Percentiles rank a stretch among this genome's conserved stretches.
Evolutionary conservation across 2,329 filamentous ascomycete species (phyloP).

Genomic region (Claviceps sorghi): DNA sequence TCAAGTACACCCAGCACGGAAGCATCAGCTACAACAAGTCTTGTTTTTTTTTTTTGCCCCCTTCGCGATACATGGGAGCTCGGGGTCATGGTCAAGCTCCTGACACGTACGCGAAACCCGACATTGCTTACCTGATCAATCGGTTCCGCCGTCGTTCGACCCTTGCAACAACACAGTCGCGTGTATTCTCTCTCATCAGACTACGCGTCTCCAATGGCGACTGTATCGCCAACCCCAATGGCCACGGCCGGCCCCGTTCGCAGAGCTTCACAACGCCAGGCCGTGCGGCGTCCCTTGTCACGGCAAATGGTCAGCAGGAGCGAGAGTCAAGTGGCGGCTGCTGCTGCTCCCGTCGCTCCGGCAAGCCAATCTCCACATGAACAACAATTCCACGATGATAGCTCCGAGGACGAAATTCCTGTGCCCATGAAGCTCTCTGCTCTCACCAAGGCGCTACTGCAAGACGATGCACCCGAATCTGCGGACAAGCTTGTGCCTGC

Average conservation of each 20-base stretch:
- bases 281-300: slow-evolving; percentile 34
- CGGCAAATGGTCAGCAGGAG: slow-evolving; percentile 29
- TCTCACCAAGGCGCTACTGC: slow-evolving; percentile 72
- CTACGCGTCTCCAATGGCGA: slow-evolving; percentile 27
- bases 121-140: background rate
- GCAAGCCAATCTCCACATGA: slow-evolving; percentile 24
- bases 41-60: slow-evolving; percentile 20
- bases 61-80: slow-evolving; percentile 10
- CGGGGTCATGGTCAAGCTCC: slow-evolving; percentile 22
- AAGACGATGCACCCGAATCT: slow-evolving; percentile 41
- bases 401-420: slow-evolving; percentile 86
- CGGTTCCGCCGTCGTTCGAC: slow-evolving; percentile 11
- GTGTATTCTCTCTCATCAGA: slow-evolving; percentile 5
- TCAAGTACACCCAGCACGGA: slow-evolving; percentile 16
- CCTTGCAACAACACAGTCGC: background rate
- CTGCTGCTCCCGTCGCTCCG: slow-evolving; percentile 12
- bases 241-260: slow-evolving; percentile 34
- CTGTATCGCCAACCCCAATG: slow-evolving; percentile 41
- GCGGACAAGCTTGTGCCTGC: slow-evolving; percentile 25
- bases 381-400: slow-evolving; percentile 51
- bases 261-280: slow-evolving; percentile 42
- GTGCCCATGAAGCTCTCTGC: slow-evolving; percentile 89
- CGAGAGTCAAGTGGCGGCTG: slow-evolving; percentile 28
- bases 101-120: slow-evolving; percentile 22
- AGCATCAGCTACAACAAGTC: slow-evolving; percentile 14